A percentile compares a stretch with the other conserved stretches of the same genome.
Evolutionary conservation across 129 eudicot genomes (phyloP).

Genomic region (Flaveria ramosissima): DNA sequence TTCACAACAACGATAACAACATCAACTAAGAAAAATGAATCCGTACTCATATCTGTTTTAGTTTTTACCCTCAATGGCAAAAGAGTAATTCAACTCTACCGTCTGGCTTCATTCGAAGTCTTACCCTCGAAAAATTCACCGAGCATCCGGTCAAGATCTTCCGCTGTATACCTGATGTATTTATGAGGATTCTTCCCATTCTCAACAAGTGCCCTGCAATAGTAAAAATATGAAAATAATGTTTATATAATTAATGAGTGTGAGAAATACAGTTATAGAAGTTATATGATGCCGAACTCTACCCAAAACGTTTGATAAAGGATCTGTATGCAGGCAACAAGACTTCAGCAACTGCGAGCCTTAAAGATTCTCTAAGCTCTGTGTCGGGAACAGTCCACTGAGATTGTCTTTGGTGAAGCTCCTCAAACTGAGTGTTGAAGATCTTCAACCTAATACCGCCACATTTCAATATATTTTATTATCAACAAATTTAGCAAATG

Average conservation of each 20-base stretch:
- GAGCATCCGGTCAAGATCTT: conserved; percentile 96
- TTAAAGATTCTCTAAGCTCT: conserved; percentile 89
- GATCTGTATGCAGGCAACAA: conserved; percentile 97
- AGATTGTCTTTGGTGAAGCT: conserved; percentile 98
- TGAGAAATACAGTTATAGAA: too few relatives aligned
- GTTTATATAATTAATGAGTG: background rate
- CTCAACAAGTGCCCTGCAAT: conserved; percentile 85
- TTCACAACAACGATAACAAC: conserved; percentile 16
- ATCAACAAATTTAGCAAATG: background rate
- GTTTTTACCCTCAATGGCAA: conserved; percentile 24
- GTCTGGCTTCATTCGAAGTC: conserved; percentile 71
- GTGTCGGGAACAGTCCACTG: conserved; percentile 99
- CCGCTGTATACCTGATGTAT: conserved; percentile 85
- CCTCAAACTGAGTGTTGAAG: conserved; percentile 89
- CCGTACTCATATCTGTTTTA: conserved; percentile 25
- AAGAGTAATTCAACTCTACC: conserved; percentile 47
- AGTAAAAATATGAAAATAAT: background rate
- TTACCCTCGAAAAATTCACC: conserved; percentile 95
- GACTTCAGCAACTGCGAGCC: conserved; percentile 98
- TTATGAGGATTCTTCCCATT: conserved; percentile 88
- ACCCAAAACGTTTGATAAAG: conserved; percentile 86
- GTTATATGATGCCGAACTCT: conserved; percentile 11
- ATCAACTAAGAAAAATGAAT: conserved; percentile 20
- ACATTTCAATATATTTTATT: conserved; percentile 9
- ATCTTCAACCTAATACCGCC: conserved; percentile 62